Percentiles rank a stretch among this genome's conserved stretches.
Conservation (phyloP, 2,329 filamentous ascomycete species). For the Pseudofabraea citricarpa region DNA sequence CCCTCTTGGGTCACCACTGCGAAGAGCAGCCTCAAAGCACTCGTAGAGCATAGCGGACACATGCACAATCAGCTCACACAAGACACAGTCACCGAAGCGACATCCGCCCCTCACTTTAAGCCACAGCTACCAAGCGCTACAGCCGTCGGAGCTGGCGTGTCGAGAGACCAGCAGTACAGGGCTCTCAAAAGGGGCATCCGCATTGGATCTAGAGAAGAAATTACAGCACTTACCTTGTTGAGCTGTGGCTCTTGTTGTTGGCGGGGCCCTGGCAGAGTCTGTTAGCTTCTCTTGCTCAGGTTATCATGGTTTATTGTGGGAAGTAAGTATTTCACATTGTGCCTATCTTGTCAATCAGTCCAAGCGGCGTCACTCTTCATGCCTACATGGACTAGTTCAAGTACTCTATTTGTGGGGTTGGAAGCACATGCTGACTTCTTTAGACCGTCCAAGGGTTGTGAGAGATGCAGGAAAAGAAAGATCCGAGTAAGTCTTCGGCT, state of each 20-base stretch:
- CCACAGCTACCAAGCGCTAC: no score
- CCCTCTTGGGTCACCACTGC: background rate
- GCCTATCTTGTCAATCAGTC: background rate
- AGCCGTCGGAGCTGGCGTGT: no score
- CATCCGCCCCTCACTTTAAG: no score
- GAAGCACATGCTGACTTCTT: background rate
- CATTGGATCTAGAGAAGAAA: no score
- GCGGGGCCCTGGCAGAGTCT: no score
- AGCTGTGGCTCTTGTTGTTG: no score
- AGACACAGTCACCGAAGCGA: no score
- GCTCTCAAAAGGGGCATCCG: no score
- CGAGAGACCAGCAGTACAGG: no score
- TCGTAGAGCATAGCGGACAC: background rate
- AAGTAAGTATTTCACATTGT: background rate
- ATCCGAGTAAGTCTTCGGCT: background rate
- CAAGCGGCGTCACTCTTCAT: background rate
- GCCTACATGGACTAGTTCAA: background rate
- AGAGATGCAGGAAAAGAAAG: conserved; percentile 1
- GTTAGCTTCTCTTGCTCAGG: no score
- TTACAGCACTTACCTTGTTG: no score
- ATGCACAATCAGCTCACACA: background rate
- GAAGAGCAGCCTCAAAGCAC: background rate
- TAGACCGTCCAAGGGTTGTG: background rate
- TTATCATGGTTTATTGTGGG: no score
- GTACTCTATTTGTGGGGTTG: background rate